These are phyloP conservation scores for Verruconis gallopava DNA, from an alignment of 2,329 filamentous ascomycete genomes.

Conservation along the genomic window DNA sequence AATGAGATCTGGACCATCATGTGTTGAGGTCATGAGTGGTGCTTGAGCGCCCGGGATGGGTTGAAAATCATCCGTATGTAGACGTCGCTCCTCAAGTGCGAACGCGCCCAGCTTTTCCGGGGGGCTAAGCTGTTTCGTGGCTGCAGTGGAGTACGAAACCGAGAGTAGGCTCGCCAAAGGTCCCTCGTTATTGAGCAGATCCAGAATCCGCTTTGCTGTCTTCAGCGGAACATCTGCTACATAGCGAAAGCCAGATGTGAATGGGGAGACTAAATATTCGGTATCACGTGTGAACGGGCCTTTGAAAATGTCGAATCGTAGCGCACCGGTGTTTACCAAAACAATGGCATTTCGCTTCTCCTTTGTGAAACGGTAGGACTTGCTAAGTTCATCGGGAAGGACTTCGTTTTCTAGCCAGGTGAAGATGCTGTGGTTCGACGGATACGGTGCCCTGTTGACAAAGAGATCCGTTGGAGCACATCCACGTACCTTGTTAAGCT, in stretches of 20 bases:
- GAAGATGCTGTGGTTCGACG: constrained; percentile 62
- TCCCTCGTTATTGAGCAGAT: constrained; percentile 44
- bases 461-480: constrained; percentile 72
- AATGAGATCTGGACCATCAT: constrained; percentile 34
- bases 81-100: neutral
- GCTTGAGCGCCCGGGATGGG: neutral
- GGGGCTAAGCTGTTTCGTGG: neutral
- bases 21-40: neutral
- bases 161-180: constrained; percentile 30
- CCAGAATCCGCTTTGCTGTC: constrained; percentile 55
- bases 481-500: constrained; percentile 64
- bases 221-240: constrained; percentile 71
- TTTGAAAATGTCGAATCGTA: constrained; percentile 92
- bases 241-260: constrained; percentile 64
- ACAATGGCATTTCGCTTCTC: constrained; percentile 53
- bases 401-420: constrained; percentile 66
- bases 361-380: constrained; percentile 16
- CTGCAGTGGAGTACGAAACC: constrained; percentile 15
- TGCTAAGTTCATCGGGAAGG: constrained; percentile 52
- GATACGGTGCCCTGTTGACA: constrained; percentile 68
- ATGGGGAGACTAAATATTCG: constrained; percentile 77
- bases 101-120: neutral
- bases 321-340: constrained; percentile 77
- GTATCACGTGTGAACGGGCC: constrained; percentile 81
- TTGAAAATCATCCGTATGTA: neutral